These are phyloP conservation scores for Syncephalastrum sp. DNA, from an alignment of 371 early-diverging fungal species.

Conservation along the genomic window DNA sequence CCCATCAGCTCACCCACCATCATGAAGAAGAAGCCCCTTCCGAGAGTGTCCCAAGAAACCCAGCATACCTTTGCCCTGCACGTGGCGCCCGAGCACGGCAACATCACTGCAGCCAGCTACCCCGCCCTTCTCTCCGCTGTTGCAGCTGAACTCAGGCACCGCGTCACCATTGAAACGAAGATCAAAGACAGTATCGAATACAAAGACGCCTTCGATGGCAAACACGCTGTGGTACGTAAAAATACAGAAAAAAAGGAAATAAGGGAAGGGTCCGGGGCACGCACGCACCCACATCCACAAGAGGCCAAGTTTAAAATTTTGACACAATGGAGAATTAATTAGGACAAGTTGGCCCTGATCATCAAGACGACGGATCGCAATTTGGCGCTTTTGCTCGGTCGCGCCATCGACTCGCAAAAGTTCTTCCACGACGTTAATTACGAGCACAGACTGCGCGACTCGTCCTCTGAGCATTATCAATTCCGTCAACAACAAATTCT, in stretches of 20 bases:
- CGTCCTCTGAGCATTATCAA: conserved; percentile 61
- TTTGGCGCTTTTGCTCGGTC: conserved; percentile 66
- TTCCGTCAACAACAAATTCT: conserved; percentile 43
- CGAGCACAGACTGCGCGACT: conserved; percentile 64
- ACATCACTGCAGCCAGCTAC: conserved; percentile 27
- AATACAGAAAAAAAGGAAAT: conserved; percentile 7
- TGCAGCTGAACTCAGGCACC: conserved; percentile 65
- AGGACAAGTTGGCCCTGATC: conserved; percentile 62
- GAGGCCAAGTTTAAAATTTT: conserved; percentile 3
- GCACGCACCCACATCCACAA: neutral
- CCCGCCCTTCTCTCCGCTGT: conserved; percentile 81
- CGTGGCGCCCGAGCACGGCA: no score
- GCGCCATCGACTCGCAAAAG: conserved; percentile 70
- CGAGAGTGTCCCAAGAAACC: no score
- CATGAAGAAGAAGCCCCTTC: no score
- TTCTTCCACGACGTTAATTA: conserved; percentile 75
- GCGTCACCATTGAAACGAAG: conserved; percentile 48
- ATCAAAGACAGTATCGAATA: conserved; percentile 79
- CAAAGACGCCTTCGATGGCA: conserved; percentile 76
- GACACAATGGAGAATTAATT: conserved; percentile 3
- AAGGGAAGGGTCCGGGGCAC: neutral
- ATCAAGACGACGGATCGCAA: conserved; percentile 66
- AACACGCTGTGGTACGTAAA: conserved; percentile 72
- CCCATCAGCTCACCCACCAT: conserved; percentile 14
- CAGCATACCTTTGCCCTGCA: no score